Base-by-base conservation (phyloP, 139 green algal species). In the Tetradesmus obliquus region DNA sequence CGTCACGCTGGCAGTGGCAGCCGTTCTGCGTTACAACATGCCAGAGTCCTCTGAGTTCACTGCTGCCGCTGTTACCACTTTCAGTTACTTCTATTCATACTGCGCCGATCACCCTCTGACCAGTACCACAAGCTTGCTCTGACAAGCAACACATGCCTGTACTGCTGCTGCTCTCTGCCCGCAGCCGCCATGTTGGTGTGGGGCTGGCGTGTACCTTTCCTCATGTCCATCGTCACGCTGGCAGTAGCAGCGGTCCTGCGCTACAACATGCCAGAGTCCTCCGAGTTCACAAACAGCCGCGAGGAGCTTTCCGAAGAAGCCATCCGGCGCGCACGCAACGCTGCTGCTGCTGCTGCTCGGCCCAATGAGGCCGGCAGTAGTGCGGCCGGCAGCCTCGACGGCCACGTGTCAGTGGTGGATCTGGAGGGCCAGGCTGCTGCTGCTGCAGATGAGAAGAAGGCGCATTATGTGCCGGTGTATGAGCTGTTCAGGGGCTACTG, bases 191-290 rank as follows among this genome's bases (percentile, higher is more conserved):
- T 94, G 92, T 66, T 88, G 60, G 45, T 90, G 10, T 94, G 88
- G 82, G 89, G 92, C 62, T 94, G 92, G 92, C 88, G 92, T 32
- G 74, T 94, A 13, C 92, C 92, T 76, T 94, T 94, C 69, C 55
- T 91, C 1, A 17, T 88, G 51, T 88, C 92, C n/a, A 83, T 93
- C 7, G 10, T 86, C 19, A 91, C 92, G 12, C 71, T 92, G 19
- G 22, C 88, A 1, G 72, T 88, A 4, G 92, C 83, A 54, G 82
- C 71, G 32, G 57, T 84, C 17, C 89, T 94, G 83, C 88, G 92
- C 19, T 55, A 55, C 53, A 85, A 86, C 84, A 92, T 94, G 92
- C 89, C 89, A 1, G 92, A 94, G 79, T 92, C 92, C 54, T 76
- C 88, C 22, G 85, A 92, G 55, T 93, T 94, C 89, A 84, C 58